Percentiles rank a stretch among this genome's conserved stretches.
phyloP scores from a whole-genome alignment of 2,329 filamentous ascomycete genomes.

The Fusarium sp. region DNA sequence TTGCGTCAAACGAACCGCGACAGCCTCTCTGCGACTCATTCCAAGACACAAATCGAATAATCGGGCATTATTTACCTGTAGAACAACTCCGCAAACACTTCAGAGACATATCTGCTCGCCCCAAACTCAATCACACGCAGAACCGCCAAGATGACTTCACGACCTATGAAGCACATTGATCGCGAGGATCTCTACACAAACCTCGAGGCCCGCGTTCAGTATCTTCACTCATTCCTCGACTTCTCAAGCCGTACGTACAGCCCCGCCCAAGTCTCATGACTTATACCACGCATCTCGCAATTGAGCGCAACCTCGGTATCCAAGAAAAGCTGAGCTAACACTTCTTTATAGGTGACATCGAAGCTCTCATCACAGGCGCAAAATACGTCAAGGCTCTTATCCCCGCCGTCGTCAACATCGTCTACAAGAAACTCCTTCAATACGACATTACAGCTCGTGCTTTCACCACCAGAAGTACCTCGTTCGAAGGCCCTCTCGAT shows the following conservation, averaged over 20 bases:
- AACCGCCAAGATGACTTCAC: conserved; percentile 49
- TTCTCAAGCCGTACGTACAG: conserved; percentile 73
- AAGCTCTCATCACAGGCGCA: conserved; percentile 75
- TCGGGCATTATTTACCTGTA: neutral
- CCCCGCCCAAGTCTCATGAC: neutral
- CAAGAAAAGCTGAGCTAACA: conserved; percentile 19
- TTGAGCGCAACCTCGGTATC: neutral
- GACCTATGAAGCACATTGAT: conserved; percentile 71
- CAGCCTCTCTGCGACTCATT: neutral
- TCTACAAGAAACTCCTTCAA: conserved; percentile 84
- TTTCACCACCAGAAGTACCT: conserved; percentile 74
- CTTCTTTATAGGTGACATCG: conserved; percentile 71
- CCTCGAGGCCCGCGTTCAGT: conserved; percentile 76
- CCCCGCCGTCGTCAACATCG: conserved; percentile 85
- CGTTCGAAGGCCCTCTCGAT: conserved; percentile 76
- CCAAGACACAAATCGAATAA: neutral
- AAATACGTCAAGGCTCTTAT: conserved; percentile 88
- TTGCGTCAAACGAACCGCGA: neutral
- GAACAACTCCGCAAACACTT: neutral
- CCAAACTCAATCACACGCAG: neutral
- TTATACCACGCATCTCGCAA: neutral
- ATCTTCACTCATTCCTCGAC: conserved; percentile 81
- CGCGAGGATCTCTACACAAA: conserved; percentile 79
- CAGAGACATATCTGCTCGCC: neutral
- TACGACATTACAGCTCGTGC: conserved; percentile 87